Percentiles rank a stretch among this genome's conserved stretches.
These are phyloP conservation scores for Pichia sp. DNA, from an alignment of 1,139 yeast species.

Conservation along the genomic window DNA sequence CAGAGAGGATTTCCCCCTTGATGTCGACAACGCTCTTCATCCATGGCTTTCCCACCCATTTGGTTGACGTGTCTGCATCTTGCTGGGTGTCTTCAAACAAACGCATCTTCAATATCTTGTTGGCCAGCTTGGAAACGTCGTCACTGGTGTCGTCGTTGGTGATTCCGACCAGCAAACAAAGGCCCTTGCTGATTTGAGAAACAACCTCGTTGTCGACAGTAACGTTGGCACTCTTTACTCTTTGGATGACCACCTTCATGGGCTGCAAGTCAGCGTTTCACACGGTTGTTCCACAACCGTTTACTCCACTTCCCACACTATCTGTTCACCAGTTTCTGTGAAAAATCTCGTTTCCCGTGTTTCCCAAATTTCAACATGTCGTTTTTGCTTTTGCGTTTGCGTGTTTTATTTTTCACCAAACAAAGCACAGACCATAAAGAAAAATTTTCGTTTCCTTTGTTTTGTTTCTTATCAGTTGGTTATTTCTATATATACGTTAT, in stretches of 20 bases:
- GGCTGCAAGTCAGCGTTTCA: neutral
- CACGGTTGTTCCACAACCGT: neutral
- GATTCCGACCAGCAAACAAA: constrained; percentile 78
- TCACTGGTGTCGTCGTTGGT: constrained; percentile 67
- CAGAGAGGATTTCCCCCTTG: constrained; percentile 55
- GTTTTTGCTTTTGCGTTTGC: neutral
- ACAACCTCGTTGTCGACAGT: constrained; percentile 65
- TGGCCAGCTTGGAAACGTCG: constrained; percentile 64
- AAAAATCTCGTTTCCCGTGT: no score
- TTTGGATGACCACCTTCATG: constrained; percentile 87
- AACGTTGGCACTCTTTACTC: constrained; percentile 82
- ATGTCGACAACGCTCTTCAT: constrained; percentile 46
- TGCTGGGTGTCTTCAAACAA: constrained; percentile 59
- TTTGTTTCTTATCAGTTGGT: constrained; percentile 31
- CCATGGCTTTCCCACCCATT: constrained; percentile 52
- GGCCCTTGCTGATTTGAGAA: constrained; percentile 68
- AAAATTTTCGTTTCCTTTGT: neutral
- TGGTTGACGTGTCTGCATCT: constrained; percentile 31
- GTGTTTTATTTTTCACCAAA: neutral
- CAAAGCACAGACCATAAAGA: neutral
- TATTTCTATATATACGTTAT: constrained; percentile 19
- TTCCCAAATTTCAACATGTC: neutral
- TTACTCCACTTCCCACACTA: neutral
- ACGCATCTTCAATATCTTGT: constrained; percentile 57
- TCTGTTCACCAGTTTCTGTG: no score